A percentile compares a stretch with the other conserved stretches of the same genome.
These are phyloP conservation scores for Globisporangium cylindrosporum DNA, from an alignment of 352 stramenopile species.

Conservation along the genomic window DNA sequence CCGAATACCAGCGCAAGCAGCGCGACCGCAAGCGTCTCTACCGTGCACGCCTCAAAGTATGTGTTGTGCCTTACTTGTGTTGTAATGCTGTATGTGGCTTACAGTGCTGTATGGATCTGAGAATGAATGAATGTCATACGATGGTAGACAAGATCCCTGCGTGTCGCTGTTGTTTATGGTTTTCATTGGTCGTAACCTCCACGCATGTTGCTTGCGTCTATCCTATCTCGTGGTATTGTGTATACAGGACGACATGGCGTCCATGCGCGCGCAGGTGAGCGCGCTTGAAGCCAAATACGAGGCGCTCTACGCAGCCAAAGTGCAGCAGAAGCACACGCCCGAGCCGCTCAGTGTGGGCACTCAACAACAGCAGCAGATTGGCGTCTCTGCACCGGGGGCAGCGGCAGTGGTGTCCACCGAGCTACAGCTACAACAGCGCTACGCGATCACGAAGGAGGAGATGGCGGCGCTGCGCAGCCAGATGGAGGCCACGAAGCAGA, in stretches of 20 bases:
- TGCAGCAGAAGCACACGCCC: neutral
- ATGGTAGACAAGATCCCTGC: too few species aligned
- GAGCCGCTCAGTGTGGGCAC: neutral
- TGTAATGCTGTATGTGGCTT: too few species aligned
- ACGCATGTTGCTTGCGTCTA: too few species aligned
- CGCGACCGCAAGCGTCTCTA: slow-evolving; percentile 21
- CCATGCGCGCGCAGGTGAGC: slow-evolving; percentile 17
- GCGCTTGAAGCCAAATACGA: slow-evolving; percentile 15
- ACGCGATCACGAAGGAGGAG: slow-evolving; percentile 8
- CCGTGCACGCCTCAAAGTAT: slow-evolving; percentile 14
- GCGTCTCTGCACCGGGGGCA: neutral
- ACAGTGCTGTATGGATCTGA: too few species aligned
- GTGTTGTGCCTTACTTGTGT: too few species aligned
- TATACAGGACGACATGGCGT: slow-evolving; percentile 16
- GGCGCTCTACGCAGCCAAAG: slow-evolving; percentile 11
- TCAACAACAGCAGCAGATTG: neutral
- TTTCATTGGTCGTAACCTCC: neutral
- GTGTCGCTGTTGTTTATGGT: too few species aligned
- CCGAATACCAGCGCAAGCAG: slow-evolving; percentile 22
- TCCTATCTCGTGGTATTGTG: neutral
- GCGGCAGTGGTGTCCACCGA: neutral
- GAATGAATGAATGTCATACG: too few species aligned
- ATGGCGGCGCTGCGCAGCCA: slow-evolving; percentile 12
- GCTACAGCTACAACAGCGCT: slow-evolving; percentile 6
- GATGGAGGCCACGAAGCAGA: slow-evolving; percentile 15